Evolutionary conservation across 108 stramenopile species (phyloP).

Genomic region (Skeletonema potamos): DNA sequence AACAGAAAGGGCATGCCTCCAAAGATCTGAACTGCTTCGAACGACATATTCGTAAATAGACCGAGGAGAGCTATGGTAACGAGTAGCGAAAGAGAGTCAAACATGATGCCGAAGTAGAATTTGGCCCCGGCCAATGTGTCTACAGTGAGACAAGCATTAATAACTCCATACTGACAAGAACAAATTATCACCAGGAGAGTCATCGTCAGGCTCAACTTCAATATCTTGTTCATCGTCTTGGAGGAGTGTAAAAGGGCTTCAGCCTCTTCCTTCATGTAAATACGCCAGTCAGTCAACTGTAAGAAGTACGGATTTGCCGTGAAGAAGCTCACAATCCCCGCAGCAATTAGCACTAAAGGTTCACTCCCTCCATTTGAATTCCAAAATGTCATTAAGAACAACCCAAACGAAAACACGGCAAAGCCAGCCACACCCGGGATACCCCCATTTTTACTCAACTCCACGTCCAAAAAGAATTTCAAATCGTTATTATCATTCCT

Average conservation of each 20-base stretch:
- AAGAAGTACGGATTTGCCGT: constrained; percentile 65
- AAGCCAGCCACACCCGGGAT: constrained; percentile 47
- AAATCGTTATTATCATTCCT: constrained; percentile 40
- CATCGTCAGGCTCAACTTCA: constrained; percentile 49
- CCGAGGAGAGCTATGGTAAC: constrained; percentile 56
- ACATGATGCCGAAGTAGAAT: constrained; percentile 55
- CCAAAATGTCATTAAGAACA: constrained; percentile 63
- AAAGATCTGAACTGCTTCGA: constrained; percentile 63
- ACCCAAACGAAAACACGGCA: constrained; percentile 43
- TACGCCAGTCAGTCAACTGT: constrained; percentile 63
- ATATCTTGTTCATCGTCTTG: constrained; percentile 51
- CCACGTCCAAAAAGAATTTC: constrained; percentile 66
- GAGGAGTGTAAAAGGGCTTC: constrained; percentile 69
- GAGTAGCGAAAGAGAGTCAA: constrained; percentile 51
- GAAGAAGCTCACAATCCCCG: constrained; percentile 58
- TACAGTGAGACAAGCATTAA: constrained; percentile 25
- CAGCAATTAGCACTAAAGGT: constrained; percentile 54
- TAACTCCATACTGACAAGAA: constrained; percentile 39
- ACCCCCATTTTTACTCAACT: constrained; percentile 45
- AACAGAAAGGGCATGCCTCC: constrained; percentile 60
- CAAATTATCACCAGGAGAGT: constrained; percentile 44
- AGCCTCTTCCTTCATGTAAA: constrained; percentile 60
- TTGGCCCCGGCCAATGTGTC: constrained; percentile 20
- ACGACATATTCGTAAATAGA: constrained; percentile 52
- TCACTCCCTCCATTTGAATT: constrained; percentile 42